Evolutionary conservation across 2,329 filamentous ascomycete species (phyloP).

Genomic region (Neoscytalidium dimidiatum): DNA sequence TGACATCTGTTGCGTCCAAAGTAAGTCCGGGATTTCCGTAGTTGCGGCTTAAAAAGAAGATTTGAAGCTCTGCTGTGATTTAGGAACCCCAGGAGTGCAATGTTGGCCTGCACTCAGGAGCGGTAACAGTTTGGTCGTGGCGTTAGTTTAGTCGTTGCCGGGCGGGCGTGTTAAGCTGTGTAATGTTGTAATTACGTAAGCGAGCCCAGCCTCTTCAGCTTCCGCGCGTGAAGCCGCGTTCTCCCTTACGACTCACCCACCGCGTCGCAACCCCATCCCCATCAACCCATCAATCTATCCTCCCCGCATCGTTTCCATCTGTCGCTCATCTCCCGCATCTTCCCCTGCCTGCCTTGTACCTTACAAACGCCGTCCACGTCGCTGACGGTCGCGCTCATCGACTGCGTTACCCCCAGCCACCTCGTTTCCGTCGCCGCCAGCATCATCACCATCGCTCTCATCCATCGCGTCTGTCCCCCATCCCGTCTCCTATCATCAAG

Average conservation of each 20-base stretch:
- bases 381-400: background rate
- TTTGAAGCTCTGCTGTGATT: too few species aligned
- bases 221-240: background rate
- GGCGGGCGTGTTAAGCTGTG: background rate
- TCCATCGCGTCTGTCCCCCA: background rate
- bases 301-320: conserved; percentile 1
- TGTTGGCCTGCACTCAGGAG: background rate
- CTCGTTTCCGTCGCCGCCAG: background rate
- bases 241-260: background rate
- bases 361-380: background rate
- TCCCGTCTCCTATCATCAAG: background rate
- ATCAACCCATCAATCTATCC: background rate
- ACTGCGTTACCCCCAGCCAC: background rate
- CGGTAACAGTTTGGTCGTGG: too few species aligned
- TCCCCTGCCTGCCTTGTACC: background rate
- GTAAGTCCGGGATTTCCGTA: too few species aligned
- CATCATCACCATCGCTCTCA: background rate
- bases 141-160: background rate
- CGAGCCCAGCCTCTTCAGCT: background rate
- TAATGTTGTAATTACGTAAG: background rate
- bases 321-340: background rate
- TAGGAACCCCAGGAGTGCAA: background rate
- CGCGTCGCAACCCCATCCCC: background rate
- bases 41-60: too few species aligned
- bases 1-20: too few species aligned